phyloP scores from a whole-genome alignment of 2,329 filamentous ascomycete species.

The Talaromyces sp. region DNA sequence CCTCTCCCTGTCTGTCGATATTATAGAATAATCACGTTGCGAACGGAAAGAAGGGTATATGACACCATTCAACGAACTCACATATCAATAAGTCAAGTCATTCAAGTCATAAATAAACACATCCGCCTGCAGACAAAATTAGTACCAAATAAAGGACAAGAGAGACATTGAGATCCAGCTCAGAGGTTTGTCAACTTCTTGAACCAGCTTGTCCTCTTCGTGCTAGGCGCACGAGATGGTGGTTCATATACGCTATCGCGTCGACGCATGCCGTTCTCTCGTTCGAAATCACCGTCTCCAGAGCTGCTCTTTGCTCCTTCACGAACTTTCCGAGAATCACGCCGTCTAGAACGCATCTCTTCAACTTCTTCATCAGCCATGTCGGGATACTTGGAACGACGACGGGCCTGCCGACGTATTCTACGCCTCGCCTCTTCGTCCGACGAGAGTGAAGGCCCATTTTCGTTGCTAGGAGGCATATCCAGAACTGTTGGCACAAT shows the following conservation, averaged over 20 bases:
- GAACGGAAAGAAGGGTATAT: neutral
- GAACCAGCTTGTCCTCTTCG: conserved; percentile 44
- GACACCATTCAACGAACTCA: neutral
- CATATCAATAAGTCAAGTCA: neutral
- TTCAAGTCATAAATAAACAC: conserved; percentile 7
- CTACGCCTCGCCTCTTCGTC: conserved; percentile 42
- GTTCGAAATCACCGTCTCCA: conserved; percentile 40
- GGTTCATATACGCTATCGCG: conserved; percentile 29
- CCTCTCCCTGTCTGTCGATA: conserved; percentile 3
- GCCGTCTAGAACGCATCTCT: conserved; percentile 33
- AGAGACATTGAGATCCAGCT: neutral
- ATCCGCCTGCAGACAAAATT: neutral
- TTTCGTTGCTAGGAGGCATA: conserved; percentile 30
- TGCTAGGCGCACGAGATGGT: conserved; percentile 24
- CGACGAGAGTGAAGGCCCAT: conserved; percentile 37
- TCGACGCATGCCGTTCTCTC: conserved; percentile 31
- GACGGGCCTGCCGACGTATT: conserved; percentile 37
- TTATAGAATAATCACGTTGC: neutral
- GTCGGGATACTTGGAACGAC: conserved; percentile 40
- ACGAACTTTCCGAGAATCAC: conserved; percentile 31
- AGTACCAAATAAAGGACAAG: neutral
- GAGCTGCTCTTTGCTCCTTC: conserved; percentile 40
- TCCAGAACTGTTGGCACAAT: conserved; percentile 48
- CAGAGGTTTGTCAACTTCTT: conserved; percentile 37
- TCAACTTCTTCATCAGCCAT: conserved; percentile 41